A percentile compares a stretch with the other conserved stretches of the same genome.
Evolutionary conservation across 495 filamentous ascomycete species (phyloP).

Genomic region (Penicillium soppii): DNA sequence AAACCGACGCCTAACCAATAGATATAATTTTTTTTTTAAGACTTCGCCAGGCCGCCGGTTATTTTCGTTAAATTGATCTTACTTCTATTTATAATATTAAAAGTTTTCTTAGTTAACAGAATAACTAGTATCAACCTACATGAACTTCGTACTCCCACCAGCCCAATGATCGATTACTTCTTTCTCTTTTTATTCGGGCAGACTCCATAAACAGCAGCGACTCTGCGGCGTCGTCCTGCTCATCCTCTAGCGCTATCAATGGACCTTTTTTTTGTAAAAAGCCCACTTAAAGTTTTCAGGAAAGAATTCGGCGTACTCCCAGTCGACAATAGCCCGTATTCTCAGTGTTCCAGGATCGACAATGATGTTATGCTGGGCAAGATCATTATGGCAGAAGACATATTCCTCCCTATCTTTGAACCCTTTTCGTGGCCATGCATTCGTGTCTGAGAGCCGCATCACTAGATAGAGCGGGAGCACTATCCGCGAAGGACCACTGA

Average conservation of each 20-base stretch:
- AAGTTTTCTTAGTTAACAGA: no score
- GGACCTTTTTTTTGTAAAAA: conserved; percentile 19
- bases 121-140: no score
- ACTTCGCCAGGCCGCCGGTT: no score
- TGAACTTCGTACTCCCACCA: no score
- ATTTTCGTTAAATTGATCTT: no score
- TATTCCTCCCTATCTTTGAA: conserved; percentile 12
- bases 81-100: no score
- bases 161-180: no score
- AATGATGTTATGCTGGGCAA: conserved; percentile 30
- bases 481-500: conserved; percentile 13
- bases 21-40: no score
- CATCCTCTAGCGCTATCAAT: conserved; percentile 8
- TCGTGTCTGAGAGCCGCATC: neutral
- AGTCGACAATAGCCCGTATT: conserved; percentile 33
- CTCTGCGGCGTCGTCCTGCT: conserved; percentile 16
- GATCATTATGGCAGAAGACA: conserved; percentile 37
- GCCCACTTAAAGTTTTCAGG: conserved; percentile 19
- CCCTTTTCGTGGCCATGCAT: conserved; percentile 3
- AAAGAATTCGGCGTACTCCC: conserved; percentile 39
- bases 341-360: conserved; percentile 31
- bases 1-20: no score
- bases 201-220: no score
- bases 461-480: conserved; percentile 12
- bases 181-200: no score